Percentiles rank a stretch among this genome's conserved stretches.
These are phyloP conservation scores for Pyrenula massariospora DNA, from an alignment of 495 filamentous ascomycete species.

Conservation along the genomic window DNA sequence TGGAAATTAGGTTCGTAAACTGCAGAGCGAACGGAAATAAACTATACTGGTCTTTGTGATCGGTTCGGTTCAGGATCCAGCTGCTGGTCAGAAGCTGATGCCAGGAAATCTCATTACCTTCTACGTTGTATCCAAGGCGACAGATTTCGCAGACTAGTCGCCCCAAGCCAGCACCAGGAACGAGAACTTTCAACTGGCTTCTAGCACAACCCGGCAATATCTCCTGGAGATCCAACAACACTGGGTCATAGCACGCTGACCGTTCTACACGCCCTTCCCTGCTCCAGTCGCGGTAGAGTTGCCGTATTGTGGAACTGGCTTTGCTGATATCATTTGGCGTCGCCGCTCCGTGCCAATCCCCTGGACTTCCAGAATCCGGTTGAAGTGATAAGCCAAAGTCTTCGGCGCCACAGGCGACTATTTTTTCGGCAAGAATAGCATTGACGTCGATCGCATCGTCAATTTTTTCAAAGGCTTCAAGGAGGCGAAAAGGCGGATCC, in stretches of 20 bases:
- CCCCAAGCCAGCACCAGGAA: constrained; percentile 84
- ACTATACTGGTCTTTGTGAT: constrained; percentile 24
- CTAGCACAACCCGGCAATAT: constrained; percentile 33
- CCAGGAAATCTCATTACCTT: constrained; percentile 95
- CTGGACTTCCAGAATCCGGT: constrained; percentile 19
- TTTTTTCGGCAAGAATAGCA: constrained; percentile 67
- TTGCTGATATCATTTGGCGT: constrained; percentile 71
- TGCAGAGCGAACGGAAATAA: constrained; percentile 71
- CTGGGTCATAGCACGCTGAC: constrained; percentile 58
- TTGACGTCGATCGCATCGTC: constrained; percentile 87
- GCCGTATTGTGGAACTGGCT: constrained; percentile 76
- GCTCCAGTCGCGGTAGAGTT: constrained; percentile 95
- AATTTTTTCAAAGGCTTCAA: constrained; percentile 61
- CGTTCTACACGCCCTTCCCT: constrained; percentile 64
- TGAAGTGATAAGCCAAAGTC: constrained; percentile 44
- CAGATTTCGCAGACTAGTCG: constrained; percentile 80
- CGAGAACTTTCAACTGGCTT: constrained; percentile 50
- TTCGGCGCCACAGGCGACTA: constrained; percentile 52
- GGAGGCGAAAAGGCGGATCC: constrained; percentile 66
- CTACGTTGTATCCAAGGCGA: constrained; percentile 56
- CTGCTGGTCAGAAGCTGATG: constrained; percentile 81
- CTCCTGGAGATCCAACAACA: constrained; percentile 47
- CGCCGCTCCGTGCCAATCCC: constrained; percentile 53
- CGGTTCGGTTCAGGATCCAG: constrained; percentile 74
- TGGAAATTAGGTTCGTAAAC: constrained; percentile 65